Base-by-base conservation (phyloP, 1,284 basidiomycete species). In the Trichosporon sp. region DNA sequence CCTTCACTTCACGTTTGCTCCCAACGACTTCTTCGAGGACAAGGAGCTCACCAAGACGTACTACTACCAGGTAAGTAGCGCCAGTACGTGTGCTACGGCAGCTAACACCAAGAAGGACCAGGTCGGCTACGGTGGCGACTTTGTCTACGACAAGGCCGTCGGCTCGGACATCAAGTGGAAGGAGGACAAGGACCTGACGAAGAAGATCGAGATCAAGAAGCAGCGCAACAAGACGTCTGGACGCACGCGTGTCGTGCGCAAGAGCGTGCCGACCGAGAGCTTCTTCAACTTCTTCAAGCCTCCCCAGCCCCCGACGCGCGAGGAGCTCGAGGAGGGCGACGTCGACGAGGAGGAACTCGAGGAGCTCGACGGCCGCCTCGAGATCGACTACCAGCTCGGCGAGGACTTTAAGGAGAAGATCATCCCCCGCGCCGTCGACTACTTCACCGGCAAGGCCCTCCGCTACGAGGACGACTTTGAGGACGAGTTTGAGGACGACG, bases 351-450 rank as follows among this genome's bases (percentile, higher is more conserved):
- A 93, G 0, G 92, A 93, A 66, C 87, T 95, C 0, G 92, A 93
- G 73, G 93, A 93, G 74, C 88, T 98, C 70, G 95, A 98, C 84
- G 91, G 92, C 84, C 91, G 93, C 80, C 89, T 99, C 68, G 96
- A 98, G 87, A 87, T 96, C 76, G 96, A 99, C 86, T 98, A 98
- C 85, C 96, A 98, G 87, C 92, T 98, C 79, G 96, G 96, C 68
- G 96, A 98, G 87, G 96, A 99, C 85, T 87, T 99, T 80, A 98
- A 98, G 87, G 96, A 98, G 85, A 92, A 94, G 92, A 89, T 98
- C 83, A 93, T 98, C 76, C 95, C 96, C 67, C 92, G 92, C 76
- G 96, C 96, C 21, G 87, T 98, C 76, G 96, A 95, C 84, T 95
- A 91, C 87, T 98, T 98, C 86, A 98, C 96, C 19, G 96, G 96